Conservation (phyloP, 805 yeast genomes). For the Wickerhamomyces xylosicus region DNA sequence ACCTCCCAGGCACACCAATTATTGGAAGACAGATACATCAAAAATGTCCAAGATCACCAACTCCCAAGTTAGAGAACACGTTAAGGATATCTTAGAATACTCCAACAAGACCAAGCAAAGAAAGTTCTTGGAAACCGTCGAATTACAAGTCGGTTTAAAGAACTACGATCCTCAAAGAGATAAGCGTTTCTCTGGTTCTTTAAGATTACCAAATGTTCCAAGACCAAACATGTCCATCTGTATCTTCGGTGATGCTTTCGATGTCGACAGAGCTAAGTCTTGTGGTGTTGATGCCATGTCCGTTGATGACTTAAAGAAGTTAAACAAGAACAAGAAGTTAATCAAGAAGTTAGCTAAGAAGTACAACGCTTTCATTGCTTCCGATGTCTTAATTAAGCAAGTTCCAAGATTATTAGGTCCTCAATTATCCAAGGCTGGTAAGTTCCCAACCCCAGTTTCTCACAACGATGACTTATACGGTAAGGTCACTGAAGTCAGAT, state of each 20-base stretch:
- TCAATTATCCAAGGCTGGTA: conserved; percentile 99
- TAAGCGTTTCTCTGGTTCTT: conserved; percentile 99
- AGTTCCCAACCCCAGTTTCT: conserved; percentile 99
- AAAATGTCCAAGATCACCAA: conserved; percentile 82
- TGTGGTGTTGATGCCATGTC: conserved; percentile 99
- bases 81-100: conserved; percentile 80
- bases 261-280: conserved; percentile 99
- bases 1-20: conserved; percentile 42
- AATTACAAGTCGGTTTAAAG: conserved; percentile 98
- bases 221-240: conserved; percentile 99
- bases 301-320: conserved; percentile 98
- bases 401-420: conserved; percentile 99
- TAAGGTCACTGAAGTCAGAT: conserved; percentile 94
- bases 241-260: conserved; percentile 99
- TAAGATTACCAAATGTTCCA: conserved; percentile 97
- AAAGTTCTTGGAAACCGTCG: conserved; percentile 99
- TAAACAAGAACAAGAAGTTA: conserved; percentile 99
- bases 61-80: conserved; percentile 94
- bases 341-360: conserved; percentile 99
- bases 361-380: conserved; percentile 99
- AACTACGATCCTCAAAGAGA: conserved; percentile 99
- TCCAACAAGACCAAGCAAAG: conserved; percentile 98
- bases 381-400: conserved; percentile 98
- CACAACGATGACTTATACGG: conserved; percentile 96
- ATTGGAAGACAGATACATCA: conserved; percentile 65